Evolutionary conservation across 805 yeast genomes (phyloP), one percentile per base, ranked within the genome.

Genomic region (Grigorovia yakushimaensis): DNA sequence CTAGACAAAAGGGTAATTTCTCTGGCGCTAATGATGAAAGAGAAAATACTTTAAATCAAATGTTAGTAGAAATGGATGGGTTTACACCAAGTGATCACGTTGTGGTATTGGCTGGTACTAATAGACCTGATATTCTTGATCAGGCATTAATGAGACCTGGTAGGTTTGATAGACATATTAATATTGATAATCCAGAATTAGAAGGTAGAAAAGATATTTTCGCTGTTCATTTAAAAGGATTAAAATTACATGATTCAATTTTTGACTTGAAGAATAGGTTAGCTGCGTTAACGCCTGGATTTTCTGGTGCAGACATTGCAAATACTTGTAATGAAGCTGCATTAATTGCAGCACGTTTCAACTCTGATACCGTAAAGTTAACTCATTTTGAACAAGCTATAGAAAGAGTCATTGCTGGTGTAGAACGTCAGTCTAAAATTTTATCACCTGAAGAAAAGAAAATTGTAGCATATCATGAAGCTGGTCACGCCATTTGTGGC

Each of bases 21-120:
- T 72, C 76, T 46, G 93, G 96, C 47, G 87, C 94, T 22, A 88
- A 91, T 61, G 99, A 93, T 65, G 99, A 93, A 69, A 83, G 96
- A 63, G 99, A 93, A 66, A 85, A 94, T 20, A 93, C 99, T 0
- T 75, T 93, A 58, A 93, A 93, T 66, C 99, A 93, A 72, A 75
- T 93, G 43, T 75, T 93, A 50, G 98, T 93, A 39, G 99, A 93
- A 69, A 93, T 93, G 99, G 99, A 93, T 67, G 99, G 99, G 6
- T 93, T 93, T 65, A 83, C 82, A 20, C 78, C 84, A 24, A 71
- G 84, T 15, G 98, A 93, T 60, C 98, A 94, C 60, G 89, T 93
- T 48, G 96, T 93, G 47, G 98, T 93, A 10, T 73, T 93, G 46
- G 98, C 98, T 0, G 98, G 98, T 72, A 93, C 99, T 0, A 93